phyloP scores from a whole-genome alignment of 257 asterid genomes.

The Solanum chiquidenum region DNA sequence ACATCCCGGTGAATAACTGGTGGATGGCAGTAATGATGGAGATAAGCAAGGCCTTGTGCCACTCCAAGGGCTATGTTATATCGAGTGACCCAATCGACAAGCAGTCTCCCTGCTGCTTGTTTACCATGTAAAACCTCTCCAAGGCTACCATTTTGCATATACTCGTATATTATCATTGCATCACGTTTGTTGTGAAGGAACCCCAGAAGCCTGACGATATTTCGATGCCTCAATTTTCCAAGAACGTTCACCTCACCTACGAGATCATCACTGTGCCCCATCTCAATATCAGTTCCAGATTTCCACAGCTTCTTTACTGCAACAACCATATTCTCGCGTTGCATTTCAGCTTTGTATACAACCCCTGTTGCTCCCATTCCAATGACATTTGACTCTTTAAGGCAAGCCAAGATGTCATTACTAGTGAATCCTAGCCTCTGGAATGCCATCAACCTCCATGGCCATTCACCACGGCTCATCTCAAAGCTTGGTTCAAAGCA shows the following conservation, averaged over 20 bases:
- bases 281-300: slow-evolving; percentile 41
- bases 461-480: slow-evolving; percentile 46
- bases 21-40: slow-evolving; percentile 57
- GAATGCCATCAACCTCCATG: slow-evolving; percentile 79
- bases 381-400: slow-evolving; percentile 56
- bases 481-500: slow-evolving; percentile 46
- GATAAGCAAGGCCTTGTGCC: slow-evolving; percentile 58
- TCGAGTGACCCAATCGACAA: slow-evolving; percentile 62
- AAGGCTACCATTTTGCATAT: slow-evolving; percentile 56
- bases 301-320: slow-evolving; percentile 81
- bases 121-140: slow-evolving; percentile 59
- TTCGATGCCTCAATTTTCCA: slow-evolving; percentile 53
- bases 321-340: slow-evolving; percentile 27
- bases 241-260: slow-evolving; percentile 65
- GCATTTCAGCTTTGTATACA: slow-evolving; percentile 65
- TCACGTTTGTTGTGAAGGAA: slow-evolving; percentile 54
- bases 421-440: slow-evolving; percentile 65
- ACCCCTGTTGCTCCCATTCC: slow-evolving; percentile 78
- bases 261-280: slow-evolving; percentile 42
- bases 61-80: slow-evolving; percentile 55
- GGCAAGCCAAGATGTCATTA: slow-evolving; percentile 51
- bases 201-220: slow-evolving; percentile 50
- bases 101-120: slow-evolving; percentile 35
- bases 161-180: slow-evolving; percentile 53
- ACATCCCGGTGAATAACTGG: slow-evolving; percentile 57